These are phyloP conservation scores for Metschnikowia cubensis DNA, from an alignment of 805 yeast species.

Conservation along the genomic window DNA sequence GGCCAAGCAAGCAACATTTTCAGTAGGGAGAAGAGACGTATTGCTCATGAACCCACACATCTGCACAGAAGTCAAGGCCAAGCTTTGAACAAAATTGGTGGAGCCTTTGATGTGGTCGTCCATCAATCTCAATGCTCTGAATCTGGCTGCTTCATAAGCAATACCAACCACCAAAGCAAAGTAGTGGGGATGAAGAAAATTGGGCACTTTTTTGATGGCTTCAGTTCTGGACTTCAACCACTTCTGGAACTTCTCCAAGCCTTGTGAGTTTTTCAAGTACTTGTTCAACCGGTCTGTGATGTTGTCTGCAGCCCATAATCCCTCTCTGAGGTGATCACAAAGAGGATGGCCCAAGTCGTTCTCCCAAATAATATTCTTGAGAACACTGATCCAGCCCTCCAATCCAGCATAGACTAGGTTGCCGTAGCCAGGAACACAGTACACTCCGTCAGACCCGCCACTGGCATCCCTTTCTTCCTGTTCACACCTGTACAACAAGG, in stretches of 20 bases:
- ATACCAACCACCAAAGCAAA: conserved; percentile 79
- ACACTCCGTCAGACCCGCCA: conserved; percentile 67
- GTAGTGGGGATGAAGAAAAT: conserved; percentile 79
- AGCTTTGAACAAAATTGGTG: conserved; percentile 71
- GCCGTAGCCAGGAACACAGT: conserved; percentile 72
- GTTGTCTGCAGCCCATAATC: conserved; percentile 87
- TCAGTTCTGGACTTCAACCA: conserved; percentile 71
- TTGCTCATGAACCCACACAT: conserved; percentile 73
- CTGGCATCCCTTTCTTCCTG: conserved; percentile 84
- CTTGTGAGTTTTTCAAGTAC: conserved; percentile 44
- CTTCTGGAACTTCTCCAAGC: conserved; percentile 50
- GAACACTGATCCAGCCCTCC: conserved; percentile 83
- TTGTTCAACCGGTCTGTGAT: conserved; percentile 57
- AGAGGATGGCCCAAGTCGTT: conserved; percentile 85
- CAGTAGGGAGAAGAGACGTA: conserved; percentile 69
- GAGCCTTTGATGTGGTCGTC: conserved; percentile 51
- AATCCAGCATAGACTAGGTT: conserved; percentile 80
- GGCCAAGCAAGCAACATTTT: conserved; percentile 71
- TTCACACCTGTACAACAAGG: conserved; percentile 71
- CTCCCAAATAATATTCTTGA: conserved; percentile 55
- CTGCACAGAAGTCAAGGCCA: conserved; percentile 80
- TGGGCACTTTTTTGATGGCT: conserved; percentile 64
- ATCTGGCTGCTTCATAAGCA: conserved; percentile 78
- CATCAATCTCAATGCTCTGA: conserved; percentile 57
- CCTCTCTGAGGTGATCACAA: conserved; percentile 74